Conservation (phyloP, 768 basidiomycete genomes). For the Bullera alba region DNA sequence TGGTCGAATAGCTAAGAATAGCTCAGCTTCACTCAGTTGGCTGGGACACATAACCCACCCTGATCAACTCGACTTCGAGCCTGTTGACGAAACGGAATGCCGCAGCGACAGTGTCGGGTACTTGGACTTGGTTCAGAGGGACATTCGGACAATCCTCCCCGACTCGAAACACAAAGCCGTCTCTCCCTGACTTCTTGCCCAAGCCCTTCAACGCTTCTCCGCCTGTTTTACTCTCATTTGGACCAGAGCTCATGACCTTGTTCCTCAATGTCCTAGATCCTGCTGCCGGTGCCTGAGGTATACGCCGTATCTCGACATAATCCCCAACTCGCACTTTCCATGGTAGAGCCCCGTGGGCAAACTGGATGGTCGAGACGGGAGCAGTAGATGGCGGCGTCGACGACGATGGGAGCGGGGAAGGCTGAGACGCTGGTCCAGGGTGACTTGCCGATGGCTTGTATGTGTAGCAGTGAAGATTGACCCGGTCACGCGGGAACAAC, state of each 20-base stretch:
- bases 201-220: conserved; percentile 29
- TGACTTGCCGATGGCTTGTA: conserved; percentile 22
- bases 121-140: conserved; percentile 29
- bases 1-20: conserved; percentile 52
- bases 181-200: conserved; percentile 15
- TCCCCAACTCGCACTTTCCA: conserved; percentile 27
- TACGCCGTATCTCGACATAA: conserved; percentile 35
- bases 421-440: conserved; percentile 8
- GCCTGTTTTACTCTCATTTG: conserved; percentile 55
- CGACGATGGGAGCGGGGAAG: conserved; percentile 25
- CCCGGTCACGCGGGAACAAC: conserved; percentile 8
- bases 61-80: conserved; percentile 25
- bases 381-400: conserved; percentile 1
- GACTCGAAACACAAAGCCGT: conserved; percentile 34
- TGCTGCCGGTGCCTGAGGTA: not conserved
- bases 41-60: conserved; percentile 13
- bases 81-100: conserved; percentile 34
- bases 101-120: conserved; percentile 32
- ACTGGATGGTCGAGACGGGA: conserved; percentile 17
- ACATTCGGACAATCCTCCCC: conserved; percentile 30
- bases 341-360: conserved; percentile 26
- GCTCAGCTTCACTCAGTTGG: not conserved
- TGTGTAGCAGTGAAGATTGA: conserved; percentile 25
- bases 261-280: not conserved
- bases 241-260: conserved; percentile 27